phyloP scores from a whole-genome alignment of 1,284 basidiomycete genomes.

The Lentinula novae-zelandiae region DNA sequence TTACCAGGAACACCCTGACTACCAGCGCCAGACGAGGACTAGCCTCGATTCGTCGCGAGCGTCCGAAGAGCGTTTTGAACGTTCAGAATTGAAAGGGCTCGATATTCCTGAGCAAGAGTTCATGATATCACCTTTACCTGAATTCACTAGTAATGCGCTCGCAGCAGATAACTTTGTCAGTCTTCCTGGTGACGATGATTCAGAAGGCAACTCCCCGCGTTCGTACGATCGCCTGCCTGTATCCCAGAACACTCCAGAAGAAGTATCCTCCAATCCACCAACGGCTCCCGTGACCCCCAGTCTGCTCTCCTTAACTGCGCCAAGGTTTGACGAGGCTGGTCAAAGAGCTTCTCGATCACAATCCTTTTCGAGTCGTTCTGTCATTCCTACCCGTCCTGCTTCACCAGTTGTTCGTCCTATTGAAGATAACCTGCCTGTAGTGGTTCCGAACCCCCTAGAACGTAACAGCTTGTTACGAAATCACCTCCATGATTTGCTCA shows the following conservation, averaged over 20 bases:
- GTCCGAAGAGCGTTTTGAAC: neutral
- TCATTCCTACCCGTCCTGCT: slow-evolving; percentile 17
- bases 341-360: slow-evolving; percentile 2
- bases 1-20: slow-evolving; percentile 1
- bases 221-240: slow-evolving; percentile 3
- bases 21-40: neutral
- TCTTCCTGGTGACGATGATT: slow-evolving; percentile 6
- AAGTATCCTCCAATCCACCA: neutral
- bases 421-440: neutral
- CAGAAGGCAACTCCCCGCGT: neutral
- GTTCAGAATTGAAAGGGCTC: slow-evolving; percentile 2
- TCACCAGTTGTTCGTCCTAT: slow-evolving; percentile 17
- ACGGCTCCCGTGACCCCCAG: slow-evolving; percentile 11
- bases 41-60: neutral
- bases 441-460: neutral
- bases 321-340: neutral
- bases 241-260: neutral
- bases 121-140: slow-evolving; percentile 37
- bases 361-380: slow-evolving; percentile 16
- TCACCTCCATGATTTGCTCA: slow-evolving; percentile 9
- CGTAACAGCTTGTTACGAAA: slow-evolving; percentile 8
- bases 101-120: slow-evolving; percentile 16
- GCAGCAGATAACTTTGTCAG: slow-evolving; percentile 17
- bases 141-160: slow-evolving; percentile 29
- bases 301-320: slow-evolving; percentile 15